Evolutionary conservation across 2,329 filamentous ascomycete genomes (phyloP).

Genomic region (Metarhizium anisopliae): DNA sequence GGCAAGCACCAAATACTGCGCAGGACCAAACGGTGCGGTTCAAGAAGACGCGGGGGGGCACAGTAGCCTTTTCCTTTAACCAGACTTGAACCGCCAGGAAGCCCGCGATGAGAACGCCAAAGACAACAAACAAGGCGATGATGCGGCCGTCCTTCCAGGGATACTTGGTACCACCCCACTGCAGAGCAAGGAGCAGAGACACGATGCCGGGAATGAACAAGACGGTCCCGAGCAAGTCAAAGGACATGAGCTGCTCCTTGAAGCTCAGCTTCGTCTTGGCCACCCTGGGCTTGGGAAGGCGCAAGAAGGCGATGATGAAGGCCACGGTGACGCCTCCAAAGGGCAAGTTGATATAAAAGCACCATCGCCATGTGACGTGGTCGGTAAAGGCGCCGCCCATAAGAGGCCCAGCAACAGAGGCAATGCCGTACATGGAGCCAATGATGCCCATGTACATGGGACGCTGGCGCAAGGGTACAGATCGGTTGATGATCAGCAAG

Average conservation of each 20-base stretch:
- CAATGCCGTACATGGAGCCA: slow-evolving; percentile 36
- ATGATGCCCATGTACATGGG: slow-evolving; percentile 28
- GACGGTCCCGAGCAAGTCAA: slow-evolving; percentile 18
- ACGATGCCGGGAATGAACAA: slow-evolving; percentile 29
- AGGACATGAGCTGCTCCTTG: slow-evolving; percentile 2
- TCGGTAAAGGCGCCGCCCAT: slow-evolving; percentile 27
- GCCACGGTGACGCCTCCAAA: slow-evolving; percentile 24
- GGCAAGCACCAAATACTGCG: slow-evolving; percentile 15
- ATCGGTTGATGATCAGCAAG: slow-evolving; percentile 31
- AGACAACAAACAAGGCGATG: slow-evolving; percentile 7
- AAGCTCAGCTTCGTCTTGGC: slow-evolving; percentile 9
- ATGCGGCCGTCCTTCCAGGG: slow-evolving; percentile 10
- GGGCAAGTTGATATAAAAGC: slow-evolving; percentile 31
- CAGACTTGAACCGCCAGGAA: slow-evolving; percentile 27
- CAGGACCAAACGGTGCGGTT: slow-evolving; percentile 17
- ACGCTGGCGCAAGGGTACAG: slow-evolving; percentile 22
- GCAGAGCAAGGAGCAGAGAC: slow-evolving; percentile 40
- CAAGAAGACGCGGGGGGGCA: slow-evolving; percentile 6
- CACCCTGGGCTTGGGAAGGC: slow-evolving; percentile 6
- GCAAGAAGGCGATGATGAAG: slow-evolving; percentile 19
- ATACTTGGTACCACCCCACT: slow-evolving; percentile 36
- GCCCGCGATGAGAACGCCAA: slow-evolving; percentile 4
- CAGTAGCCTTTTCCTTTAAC: slow-evolving; percentile 13
- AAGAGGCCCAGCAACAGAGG: slow-evolving; percentile 25
- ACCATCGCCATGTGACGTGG: slow-evolving; percentile 30